Evolutionary conservation across 352 stramenopile genomes (phyloP).

Genomic region (Globisporangium barbulae): DNA sequence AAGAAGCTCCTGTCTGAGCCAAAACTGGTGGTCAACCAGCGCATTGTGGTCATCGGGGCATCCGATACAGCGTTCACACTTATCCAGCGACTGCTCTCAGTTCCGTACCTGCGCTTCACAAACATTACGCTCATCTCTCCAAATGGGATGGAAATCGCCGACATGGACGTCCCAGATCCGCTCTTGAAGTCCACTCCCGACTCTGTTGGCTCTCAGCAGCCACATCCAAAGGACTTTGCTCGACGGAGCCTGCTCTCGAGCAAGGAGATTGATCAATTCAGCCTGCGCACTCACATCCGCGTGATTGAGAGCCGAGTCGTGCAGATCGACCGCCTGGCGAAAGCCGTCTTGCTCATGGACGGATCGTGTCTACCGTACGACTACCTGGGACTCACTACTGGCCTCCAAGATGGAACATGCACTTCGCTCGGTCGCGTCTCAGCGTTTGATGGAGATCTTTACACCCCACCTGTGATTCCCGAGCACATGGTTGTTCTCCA

Average conservation of each 20-base stretch:
- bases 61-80: conserved; percentile 79
- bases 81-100: conserved; percentile 66
- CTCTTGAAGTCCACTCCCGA: neutral
- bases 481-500: conserved; percentile 19
- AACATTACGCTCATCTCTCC: conserved; percentile 86
- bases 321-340: conserved; percentile 62
- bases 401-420: conserved; percentile 58
- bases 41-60: conserved; percentile 84
- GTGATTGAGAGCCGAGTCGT: conserved; percentile 61
- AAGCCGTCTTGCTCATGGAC: conserved; percentile 77
- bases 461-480: conserved; percentile 19
- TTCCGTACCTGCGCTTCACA: conserved; percentile 85
- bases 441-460: conserved; percentile 39
- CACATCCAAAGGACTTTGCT: conserved; percentile 40
- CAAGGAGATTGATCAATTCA: conserved; percentile 53
- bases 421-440: conserved; percentile 38
- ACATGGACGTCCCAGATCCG: conserved; percentile 19
- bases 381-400: conserved; percentile 72
- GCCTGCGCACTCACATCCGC: conserved; percentile 55
- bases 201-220: conserved; percentile 4
- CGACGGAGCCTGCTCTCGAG: conserved; percentile 40
- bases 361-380: conserved; percentile 85
- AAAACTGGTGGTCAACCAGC: conserved; percentile 78
- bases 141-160: conserved; percentile 47
- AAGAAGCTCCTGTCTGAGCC: conserved; percentile 85